A percentile compares a stretch with the other conserved stretches of the same genome.
Conservation (phyloP, 2,329 filamentous ascomycete genomes). For the Fusarium sp. region DNA sequence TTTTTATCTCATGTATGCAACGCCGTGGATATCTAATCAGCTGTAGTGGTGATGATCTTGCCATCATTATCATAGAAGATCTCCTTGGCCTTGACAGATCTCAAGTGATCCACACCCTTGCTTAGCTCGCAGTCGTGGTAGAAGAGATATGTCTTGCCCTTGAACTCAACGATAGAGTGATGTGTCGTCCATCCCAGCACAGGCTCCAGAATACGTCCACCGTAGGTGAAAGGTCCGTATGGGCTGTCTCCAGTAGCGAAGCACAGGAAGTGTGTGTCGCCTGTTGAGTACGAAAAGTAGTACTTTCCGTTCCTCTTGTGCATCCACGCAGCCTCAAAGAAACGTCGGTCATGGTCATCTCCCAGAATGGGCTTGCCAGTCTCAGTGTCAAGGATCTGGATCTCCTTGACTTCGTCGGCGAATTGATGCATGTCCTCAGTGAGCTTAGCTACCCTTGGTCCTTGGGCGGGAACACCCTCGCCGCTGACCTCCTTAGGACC, state of each 20-base stretch:
- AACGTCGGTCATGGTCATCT: constrained; percentile 76
- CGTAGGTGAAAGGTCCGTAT: constrained; percentile 77
- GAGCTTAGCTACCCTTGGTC: constrained; percentile 73
- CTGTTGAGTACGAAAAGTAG: constrained; percentile 82
- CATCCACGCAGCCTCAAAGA: constrained; percentile 85
- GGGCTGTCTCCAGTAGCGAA: constrained; percentile 74
- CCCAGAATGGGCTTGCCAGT: constrained; percentile 67
- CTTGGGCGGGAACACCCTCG: constrained; percentile 64
- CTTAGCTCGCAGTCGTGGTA: constrained; percentile 79
- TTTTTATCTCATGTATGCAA: background rate
- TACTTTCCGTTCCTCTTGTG: constrained; percentile 76
- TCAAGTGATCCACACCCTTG: constrained; percentile 73
- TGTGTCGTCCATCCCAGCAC: constrained; percentile 85
- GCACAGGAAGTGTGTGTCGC: constrained; percentile 78
- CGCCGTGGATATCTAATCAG: constrained; percentile 28
- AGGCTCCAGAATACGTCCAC: constrained; percentile 76
- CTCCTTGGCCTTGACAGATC: constrained; percentile 79
- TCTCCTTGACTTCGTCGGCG: constrained; percentile 62
- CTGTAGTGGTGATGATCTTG: constrained; percentile 59
- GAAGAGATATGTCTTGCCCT: constrained; percentile 77
- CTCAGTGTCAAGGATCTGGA: constrained; percentile 71
- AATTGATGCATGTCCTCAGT: constrained; percentile 73
- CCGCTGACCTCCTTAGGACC: constrained; percentile 69
- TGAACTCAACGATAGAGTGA: constrained; percentile 79
- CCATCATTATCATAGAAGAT: constrained; percentile 76